These are phyloP conservation scores for Colletotrichum endophyticum DNA, from an alignment of 2,329 filamentous ascomycete genomes.

Conservation along the genomic window DNA sequence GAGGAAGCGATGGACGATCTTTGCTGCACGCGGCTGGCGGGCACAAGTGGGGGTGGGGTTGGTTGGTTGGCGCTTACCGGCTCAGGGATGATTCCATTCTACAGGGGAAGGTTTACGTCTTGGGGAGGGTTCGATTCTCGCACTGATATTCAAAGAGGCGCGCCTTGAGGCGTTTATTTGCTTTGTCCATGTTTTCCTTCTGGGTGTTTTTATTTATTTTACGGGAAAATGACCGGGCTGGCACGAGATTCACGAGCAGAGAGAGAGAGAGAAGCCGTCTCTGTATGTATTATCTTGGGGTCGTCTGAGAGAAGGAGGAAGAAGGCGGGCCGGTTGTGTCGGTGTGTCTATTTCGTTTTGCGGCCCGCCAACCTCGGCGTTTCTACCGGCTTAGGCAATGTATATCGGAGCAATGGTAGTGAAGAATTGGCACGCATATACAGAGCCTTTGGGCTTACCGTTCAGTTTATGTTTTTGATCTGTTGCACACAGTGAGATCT, in stretches of 20 bases:
- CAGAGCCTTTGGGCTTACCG: constrained; percentile 2
- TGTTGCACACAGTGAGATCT: background rate
- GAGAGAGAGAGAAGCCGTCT: constrained; percentile 3
- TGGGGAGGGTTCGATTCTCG: constrained; percentile 3
- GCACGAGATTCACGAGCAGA: constrained; percentile 17
- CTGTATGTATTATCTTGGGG: constrained; percentile 18
- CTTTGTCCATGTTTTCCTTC: constrained; percentile 9
- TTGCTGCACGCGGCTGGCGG: constrained; percentile 1
- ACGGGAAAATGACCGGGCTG: constrained; percentile 15
- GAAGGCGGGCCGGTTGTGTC: background rate
- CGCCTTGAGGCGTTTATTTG: constrained; percentile 15
- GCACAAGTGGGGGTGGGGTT: background rate
- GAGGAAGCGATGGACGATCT: background rate
- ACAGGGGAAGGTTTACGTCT: background rate
- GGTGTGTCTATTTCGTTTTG: background rate
- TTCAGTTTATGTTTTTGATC: background rate
- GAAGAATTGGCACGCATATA: constrained; percentile 13
- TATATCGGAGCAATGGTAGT: constrained; percentile 15
- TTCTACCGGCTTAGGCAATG: background rate
- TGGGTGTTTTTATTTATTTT: background rate
- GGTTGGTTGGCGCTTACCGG: constrained; percentile 5
- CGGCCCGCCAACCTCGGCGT: background rate
- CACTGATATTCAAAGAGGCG: background rate
- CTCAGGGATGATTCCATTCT: constrained; percentile 3
- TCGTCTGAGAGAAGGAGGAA: background rate